Conservation (phyloP, 2,329 filamentous ascomycete species). For the Corynespora cassiicola region DNA sequence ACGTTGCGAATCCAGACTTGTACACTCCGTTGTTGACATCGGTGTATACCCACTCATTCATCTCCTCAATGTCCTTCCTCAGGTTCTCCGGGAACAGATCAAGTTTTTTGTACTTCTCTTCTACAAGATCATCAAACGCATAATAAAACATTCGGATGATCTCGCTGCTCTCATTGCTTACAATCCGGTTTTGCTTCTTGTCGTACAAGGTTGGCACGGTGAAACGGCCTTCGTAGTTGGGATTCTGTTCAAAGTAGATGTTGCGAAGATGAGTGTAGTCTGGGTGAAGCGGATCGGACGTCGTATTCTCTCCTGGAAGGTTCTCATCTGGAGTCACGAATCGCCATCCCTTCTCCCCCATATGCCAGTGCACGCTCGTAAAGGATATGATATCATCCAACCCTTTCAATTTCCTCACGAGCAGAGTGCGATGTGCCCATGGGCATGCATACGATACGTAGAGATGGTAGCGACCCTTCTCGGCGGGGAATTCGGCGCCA, state of each 20-base stretch:
- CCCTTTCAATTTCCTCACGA: conserved; percentile 88
- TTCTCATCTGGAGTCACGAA: conserved; percentile 73
- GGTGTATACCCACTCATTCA: conserved; percentile 61
- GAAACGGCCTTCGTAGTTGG: conserved; percentile 77
- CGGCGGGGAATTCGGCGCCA: conserved; percentile 78
- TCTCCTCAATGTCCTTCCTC: conserved; percentile 53
- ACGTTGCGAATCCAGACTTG: conserved; percentile 60
- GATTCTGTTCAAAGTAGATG: conserved; percentile 78
- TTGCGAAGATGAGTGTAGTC: conserved; percentile 78
- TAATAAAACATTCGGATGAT: conserved; percentile 89
- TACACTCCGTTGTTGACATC: conserved; percentile 61
- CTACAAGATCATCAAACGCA: conserved; percentile 72
- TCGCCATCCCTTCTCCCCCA: conserved; percentile 80
- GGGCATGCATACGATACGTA: conserved; percentile 95
- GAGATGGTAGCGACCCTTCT: conserved; percentile 91
- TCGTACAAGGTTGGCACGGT: conserved; percentile 90
- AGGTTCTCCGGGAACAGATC: conserved; percentile 55
- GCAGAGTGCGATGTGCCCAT: conserved; percentile 89
- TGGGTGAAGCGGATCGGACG: conserved; percentile 68
- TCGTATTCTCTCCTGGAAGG: conserved; percentile 61
- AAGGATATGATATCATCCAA: conserved; percentile 81
- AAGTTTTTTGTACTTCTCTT: conserved; percentile 50
- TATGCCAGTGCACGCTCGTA: conserved; percentile 92
- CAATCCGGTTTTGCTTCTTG: conserved; percentile 75
- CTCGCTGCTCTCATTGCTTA: conserved; percentile 91